These are phyloP conservation scores for Suillus placidus DNA, from an alignment of 768 basidiomycete species.

Conservation along the genomic window DNA sequence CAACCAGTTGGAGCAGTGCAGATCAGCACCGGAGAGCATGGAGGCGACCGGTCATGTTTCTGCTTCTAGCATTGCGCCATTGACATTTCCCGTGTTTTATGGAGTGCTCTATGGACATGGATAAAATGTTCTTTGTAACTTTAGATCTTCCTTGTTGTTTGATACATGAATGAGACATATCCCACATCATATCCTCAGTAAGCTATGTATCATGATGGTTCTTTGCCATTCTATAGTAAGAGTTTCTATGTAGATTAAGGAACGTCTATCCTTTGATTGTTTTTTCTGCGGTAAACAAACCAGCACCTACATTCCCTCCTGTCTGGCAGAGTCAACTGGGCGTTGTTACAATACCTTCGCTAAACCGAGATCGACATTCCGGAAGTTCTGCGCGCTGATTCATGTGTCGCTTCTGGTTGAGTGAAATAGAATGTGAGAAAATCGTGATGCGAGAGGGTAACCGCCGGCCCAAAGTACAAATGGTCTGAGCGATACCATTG, in stretches of 20 bases:
- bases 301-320: conserved; percentile 61
- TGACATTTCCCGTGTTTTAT: neutral
- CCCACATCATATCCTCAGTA: no score
- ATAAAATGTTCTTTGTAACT: neutral
- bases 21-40: neutral
- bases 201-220: no score
- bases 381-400: neutral
- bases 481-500: no score
- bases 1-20: neutral
- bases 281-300: conserved; percentile 51
- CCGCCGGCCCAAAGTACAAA: neutral
- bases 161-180: neutral
- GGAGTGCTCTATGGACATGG: neutral
- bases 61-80: neutral
- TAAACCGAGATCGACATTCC: neutral
- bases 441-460: neutral
- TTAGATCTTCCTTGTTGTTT: neutral
- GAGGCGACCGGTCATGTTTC: neutral
- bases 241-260: neutral
- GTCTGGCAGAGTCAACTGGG: conserved; percentile 46
- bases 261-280: neutral
- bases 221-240: neutral
- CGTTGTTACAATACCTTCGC: conserved; percentile 14
- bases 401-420: neutral
- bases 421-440: neutral